A percentile compares a stretch with the other conserved stretches of the same genome.
These are phyloP conservation scores for Coriolopsis trogii DNA, from an alignment of 1,284 basidiomycete genomes.

Conservation along the genomic window DNA sequence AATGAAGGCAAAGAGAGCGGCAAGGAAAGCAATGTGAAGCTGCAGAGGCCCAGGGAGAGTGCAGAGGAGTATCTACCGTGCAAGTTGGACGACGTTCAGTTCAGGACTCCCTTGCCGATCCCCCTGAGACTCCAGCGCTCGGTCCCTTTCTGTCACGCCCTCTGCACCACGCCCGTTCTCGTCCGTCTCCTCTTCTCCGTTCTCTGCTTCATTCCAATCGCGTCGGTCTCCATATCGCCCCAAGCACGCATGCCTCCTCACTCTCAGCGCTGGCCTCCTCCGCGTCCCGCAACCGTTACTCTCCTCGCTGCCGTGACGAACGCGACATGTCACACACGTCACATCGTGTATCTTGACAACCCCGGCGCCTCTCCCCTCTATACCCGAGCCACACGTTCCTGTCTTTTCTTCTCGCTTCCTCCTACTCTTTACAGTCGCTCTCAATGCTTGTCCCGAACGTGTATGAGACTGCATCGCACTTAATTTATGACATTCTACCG, in stretches of 20 bases:
- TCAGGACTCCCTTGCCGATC: neutral
- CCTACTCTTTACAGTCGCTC: too few relatives aligned
- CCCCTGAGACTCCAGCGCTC: neutral
- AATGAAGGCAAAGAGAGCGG: slow-evolving; percentile 22
- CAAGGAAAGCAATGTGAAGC: too few relatives aligned
- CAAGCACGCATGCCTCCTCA: neutral
- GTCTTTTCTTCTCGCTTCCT: neutral
- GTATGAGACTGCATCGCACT: too few relatives aligned
- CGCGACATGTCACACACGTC: slow-evolving; percentile 4
- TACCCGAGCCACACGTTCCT: neutral
- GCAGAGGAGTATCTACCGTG: slow-evolving; percentile 18
- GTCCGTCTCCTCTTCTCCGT: neutral
- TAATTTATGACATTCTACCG: too few relatives aligned
- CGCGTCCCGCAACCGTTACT: neutral
- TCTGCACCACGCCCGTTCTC: neutral
- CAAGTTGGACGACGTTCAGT: slow-evolving; percentile 22
- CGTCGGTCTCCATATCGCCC: neutral
- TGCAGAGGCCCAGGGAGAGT: slow-evolving; percentile 15
- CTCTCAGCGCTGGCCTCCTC: neutral
- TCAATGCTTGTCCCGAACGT: too few relatives aligned
- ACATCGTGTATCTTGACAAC: slow-evolving; percentile 1
- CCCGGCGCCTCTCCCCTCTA: neutral
- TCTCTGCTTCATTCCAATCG: neutral
- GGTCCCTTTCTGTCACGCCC: slow-evolving; percentile 3
- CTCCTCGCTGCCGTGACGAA: neutral